Evolutionary conservation across 2,329 filamentous ascomycete genomes (phyloP).

Genomic region (Colletotrichum sp.): DNA sequence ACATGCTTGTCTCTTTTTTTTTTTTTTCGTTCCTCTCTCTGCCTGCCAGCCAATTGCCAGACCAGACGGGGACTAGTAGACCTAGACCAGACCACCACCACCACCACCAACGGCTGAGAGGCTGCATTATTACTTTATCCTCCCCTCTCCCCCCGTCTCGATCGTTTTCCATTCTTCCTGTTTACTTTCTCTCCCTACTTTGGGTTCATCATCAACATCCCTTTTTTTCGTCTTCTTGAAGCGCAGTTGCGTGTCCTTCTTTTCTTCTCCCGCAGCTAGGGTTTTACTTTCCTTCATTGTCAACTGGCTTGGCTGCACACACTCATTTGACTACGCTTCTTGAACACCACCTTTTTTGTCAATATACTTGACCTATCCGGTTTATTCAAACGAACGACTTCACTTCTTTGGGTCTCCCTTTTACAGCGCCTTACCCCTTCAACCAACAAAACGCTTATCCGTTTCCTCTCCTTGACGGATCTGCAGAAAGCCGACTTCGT

Average conservation of each 20-base stretch:
- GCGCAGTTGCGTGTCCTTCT: slow-evolving; percentile 36
- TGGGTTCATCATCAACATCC: slow-evolving; percentile 29
- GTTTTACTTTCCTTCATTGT: slow-evolving; percentile 45
- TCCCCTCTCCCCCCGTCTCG: slow-evolving; percentile 17
- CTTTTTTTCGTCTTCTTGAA: slow-evolving; percentile 45
- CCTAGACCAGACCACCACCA: neutral
- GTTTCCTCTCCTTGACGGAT: slow-evolving; percentile 19
- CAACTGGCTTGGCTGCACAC: slow-evolving; percentile 66
- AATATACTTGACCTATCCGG: slow-evolving; percentile 24
- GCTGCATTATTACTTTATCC: slow-evolving; percentile 35
- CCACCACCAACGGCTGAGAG: neutral
- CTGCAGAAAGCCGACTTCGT: slow-evolving; percentile 20
- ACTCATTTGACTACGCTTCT: slow-evolving; percentile 57
- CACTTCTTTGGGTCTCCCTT: slow-evolving; percentile 19
- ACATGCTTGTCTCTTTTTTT: slow-evolving; percentile 25
- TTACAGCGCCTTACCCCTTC: neutral
- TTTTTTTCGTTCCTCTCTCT: neutral
- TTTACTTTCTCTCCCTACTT: slow-evolving; percentile 31
- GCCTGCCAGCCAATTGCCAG: slow-evolving; percentile 3
- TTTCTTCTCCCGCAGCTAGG: slow-evolving; percentile 48
- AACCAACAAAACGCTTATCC: slow-evolving; percentile 5
- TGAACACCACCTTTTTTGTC: slow-evolving; percentile 32
- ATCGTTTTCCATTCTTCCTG: slow-evolving; percentile 24
- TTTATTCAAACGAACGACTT: slow-evolving; percentile 23
- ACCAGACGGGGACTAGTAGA: neutral